Evolutionary conservation across 805 yeast species (phyloP).

Genomic region (Ogataea populi-albae): DNA sequence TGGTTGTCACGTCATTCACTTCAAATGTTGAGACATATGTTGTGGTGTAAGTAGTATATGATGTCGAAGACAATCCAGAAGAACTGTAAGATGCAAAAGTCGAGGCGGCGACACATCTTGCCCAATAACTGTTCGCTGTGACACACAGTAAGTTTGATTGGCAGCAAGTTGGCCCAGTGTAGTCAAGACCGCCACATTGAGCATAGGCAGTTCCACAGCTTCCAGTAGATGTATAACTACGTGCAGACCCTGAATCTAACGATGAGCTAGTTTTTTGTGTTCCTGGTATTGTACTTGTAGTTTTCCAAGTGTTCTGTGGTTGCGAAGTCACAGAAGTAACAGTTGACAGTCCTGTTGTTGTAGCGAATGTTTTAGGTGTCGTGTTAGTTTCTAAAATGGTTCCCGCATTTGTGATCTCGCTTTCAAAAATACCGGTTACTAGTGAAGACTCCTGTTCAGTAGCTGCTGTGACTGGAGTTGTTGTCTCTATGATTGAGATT

Average conservation of each 20-base stretch:
- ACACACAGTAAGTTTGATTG: constrained; percentile 24
- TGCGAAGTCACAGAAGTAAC: neutral
- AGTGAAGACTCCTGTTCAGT: no score
- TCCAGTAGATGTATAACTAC: constrained; percentile 4
- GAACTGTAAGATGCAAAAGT: constrained; percentile 14
- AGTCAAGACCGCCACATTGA: constrained; percentile 32
- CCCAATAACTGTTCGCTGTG: constrained; percentile 28
- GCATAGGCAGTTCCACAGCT: constrained; percentile 28
- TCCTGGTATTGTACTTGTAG: no score
- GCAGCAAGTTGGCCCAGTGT: constrained; percentile 28
- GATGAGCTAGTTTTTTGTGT: no score
- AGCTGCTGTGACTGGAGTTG: neutral
- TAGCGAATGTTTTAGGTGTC: neutral
- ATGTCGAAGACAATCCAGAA: constrained; percentile 1
- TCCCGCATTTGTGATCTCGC: no score
- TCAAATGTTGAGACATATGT: constrained; percentile 7
- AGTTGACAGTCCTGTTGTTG: neutral
- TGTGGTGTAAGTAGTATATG: constrained; percentile 11
- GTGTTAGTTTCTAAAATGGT: neutral
- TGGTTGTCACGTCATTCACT: constrained; percentile 14
- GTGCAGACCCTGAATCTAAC: neutral
- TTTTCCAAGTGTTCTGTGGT: no score
- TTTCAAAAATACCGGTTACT: no score
- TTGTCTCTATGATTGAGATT: constrained; percentile 2
- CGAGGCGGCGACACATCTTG: constrained; percentile 27